Evolutionary conservation across 441 rosid species (phyloP), one percentile per base, ranked within the genome.

Genomic region (Erodium trifolium): DNA sequence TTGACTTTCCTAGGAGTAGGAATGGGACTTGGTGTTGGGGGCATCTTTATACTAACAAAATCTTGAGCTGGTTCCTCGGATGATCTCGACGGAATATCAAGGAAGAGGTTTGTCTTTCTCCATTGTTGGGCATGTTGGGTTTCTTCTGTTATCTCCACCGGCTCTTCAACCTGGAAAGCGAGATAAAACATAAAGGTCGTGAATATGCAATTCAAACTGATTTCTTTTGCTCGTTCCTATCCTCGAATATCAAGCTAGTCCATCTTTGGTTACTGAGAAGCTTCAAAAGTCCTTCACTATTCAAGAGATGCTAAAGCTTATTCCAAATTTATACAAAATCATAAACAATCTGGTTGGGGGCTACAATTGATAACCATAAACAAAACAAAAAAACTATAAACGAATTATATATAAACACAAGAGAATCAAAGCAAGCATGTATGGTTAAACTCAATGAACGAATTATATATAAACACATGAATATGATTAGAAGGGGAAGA

Each of bases 1-100:
- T 90, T 91, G 13, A 94, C 99, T 80, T 84, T 88, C 81, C 77
- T 86, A 0, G 96, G 96, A 72, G 96, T 86, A 0, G 96, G 96
- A 72, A 96, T 91, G 70, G 83, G 85, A 82, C 87, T 87, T 47
- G 93, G 91, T 12, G 96, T 80, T 49, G 86, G 87, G 0, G 92
- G 90, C 85, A 88, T 87, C 77, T 83, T 91, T 71, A 90, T 78
- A 17, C 73, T 69, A 57, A 80, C 85, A 3, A 86, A 79, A 47
- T 89, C 97, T 75, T 67, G 86, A 37, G 73, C 71, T 34, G 91
- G 70, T 31, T 73, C 80, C 47, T 74, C 87, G 53, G 80, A n/a
- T 65, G 79, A 71, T 78, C 92, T 85, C 0, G 89, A 80, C 2
- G 99, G 99, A 76, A 91, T 91, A 75, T 88, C 92, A 3, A 94